Evolutionary conservation across 257 asterid genomes (phyloP), one percentile per base, ranked within the genome.

Genomic region (Nyctanthes arbortristis): DNA sequence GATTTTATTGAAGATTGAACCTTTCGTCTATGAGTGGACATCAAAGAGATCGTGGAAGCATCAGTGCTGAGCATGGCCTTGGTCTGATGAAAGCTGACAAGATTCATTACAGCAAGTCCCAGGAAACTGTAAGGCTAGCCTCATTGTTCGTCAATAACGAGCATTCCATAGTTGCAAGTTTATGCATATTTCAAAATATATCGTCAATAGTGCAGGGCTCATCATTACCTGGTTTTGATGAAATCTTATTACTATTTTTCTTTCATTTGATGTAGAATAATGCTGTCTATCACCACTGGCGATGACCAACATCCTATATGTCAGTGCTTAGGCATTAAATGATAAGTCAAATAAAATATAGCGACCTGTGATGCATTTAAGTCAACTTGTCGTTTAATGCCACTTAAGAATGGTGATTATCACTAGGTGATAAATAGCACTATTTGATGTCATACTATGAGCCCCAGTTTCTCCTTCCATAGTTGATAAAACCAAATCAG

Each of bases 21-120:
- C 99, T 57, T 93, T 93, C 73, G 96, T 93, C 60, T 93, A 91
- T 55, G 97, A 93, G 77, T 93, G 99, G 99, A 91, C 97, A 66
- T 91, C 99, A 39, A 87, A 86, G 84, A n/a, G 95, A 93, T 69
- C 83, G 81, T 4, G 99, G 99, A 49, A 93, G 99, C 83, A 93
- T 93, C 72, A 93, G 99, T 30, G 97, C 99, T 0, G 99, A 93
- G 79, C 99, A 93, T 66, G 99, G 96, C 60, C 88, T 93, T 65
- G 99, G 99, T 73, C 78, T 89, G 78, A 89, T 93, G 99, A 93
- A 93, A 84, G 99, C 99, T 29, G 72, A 76, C 66, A 93, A 91
- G 81, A 89, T 93, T 63, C 88, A 91, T 70, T 93, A 91, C 85
- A 91, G 96, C 97, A 93, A 93, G 79, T 89, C 96, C 54, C 69